Evolutionary conservation across 352 stramenopile genomes (phyloP).

Genomic region (Thalassiosira exigua): DNA sequence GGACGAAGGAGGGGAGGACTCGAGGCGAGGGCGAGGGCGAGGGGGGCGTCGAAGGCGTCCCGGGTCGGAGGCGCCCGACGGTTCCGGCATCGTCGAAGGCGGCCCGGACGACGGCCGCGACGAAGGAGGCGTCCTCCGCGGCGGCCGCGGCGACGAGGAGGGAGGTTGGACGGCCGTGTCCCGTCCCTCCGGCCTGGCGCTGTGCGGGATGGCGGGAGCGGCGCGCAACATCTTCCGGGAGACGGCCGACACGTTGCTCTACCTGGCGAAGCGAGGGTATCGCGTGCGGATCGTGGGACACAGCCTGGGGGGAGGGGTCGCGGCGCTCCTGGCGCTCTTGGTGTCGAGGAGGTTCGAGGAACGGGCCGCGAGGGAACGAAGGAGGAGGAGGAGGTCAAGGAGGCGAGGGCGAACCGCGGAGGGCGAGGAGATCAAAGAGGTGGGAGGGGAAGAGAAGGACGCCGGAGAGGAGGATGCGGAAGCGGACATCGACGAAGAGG

Average conservation of each 20-base stretch:
- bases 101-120: neutral
- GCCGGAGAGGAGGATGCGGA: slow-evolving; percentile 23
- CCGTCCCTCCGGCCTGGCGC: slow-evolving; percentile 74
- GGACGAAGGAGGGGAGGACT: slow-evolving; percentile 28
- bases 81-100: too few relatives aligned
- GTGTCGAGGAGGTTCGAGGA: slow-evolving; percentile 71
- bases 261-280: slow-evolving; percentile 79
- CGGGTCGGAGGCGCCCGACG: too few relatives aligned
- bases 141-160: slow-evolving; percentile 10
- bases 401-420: too few relatives aligned
- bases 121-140: slow-evolving; percentile 12
- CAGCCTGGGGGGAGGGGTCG: slow-evolving; percentile 82
- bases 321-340: slow-evolving; percentile 82
- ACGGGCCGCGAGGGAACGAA: slow-evolving; percentile 13
- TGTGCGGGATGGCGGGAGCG: slow-evolving; percentile 85
- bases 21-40: too few relatives aligned
- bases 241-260: slow-evolving; percentile 78
- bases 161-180: slow-evolving; percentile 80
- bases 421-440: slow-evolving; percentile 33
- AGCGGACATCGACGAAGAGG: slow-evolving; percentile 10
- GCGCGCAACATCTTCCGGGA: slow-evolving; percentile 84
- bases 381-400: too few relatives aligned
- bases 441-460: slow-evolving; percentile 18
- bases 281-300: slow-evolving; percentile 85
- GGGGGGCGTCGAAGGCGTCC: too few relatives aligned